Evolutionary conservation across 805 yeast species (phyloP), one percentile per base, ranked within the genome.

Genomic region (Metschnikowia kunwiensis): DNA sequence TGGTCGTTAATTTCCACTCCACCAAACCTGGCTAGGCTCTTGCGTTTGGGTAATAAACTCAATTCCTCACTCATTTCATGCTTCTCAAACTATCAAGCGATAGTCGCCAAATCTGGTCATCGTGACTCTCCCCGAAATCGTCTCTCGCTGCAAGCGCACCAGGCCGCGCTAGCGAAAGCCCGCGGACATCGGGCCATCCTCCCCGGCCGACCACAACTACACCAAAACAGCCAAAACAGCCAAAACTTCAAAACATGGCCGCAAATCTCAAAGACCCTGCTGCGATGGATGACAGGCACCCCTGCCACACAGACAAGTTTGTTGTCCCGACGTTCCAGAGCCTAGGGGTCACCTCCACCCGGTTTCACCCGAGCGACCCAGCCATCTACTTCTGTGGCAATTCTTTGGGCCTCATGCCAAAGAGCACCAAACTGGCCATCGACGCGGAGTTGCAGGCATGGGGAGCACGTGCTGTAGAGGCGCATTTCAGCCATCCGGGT

Each of bases 371-470:
- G 6, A 37, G 40, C 13, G 42, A 51, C 23, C 38, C 47, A 7
- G 65, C 75, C 9, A 66, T 73, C 15, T 91, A 89, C 55, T 66
- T 89, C 30, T 87, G 96, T 61, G 97, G 97, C 2, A 91, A 89
- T 64, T 86, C 96, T n/a, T 74, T 89, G 5, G 97, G 97, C 0
- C 63, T 89, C 41, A 84, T 87, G 89, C 97, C 97, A 0, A 65
- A 60, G 33, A 54, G 65, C 6, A 80, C 89, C 0, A 65, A 75
- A 22, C 44, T 47, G 5, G 83, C 84, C 11, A 64, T 89, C 11
- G 60, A 61, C 32, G 70, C 65, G 26, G 97, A 89, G 58, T 63
- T 89, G 32, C 74, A 78, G 46, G 95, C 93, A 0, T 89, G 97
- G 97, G 68, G 77, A 20, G 67, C 58, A 18, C 65, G 88, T 22